These are phyloP conservation scores for Malus hybrid DNA, from an alignment of 331 rosid genomes.

Conservation along the genomic window DNA sequence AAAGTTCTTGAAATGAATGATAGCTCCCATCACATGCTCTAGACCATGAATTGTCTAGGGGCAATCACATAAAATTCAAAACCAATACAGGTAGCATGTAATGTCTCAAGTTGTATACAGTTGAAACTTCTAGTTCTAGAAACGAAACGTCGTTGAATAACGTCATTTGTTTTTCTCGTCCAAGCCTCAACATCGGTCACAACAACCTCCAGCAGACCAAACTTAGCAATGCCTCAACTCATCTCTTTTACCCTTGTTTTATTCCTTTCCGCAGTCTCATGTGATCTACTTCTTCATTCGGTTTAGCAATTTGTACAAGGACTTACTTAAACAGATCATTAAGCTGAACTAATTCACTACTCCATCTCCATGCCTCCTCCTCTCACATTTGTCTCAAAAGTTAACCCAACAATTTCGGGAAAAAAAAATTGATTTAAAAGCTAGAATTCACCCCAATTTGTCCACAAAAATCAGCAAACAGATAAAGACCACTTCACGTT, in stretches of 20 bases:
- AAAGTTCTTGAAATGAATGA: not conserved
- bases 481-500: not conserved
- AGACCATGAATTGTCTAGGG: not conserved
- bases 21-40: not conserved
- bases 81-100: not conserved
- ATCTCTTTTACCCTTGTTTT: not conserved
- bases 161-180: not conserved
- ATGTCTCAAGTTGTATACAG: not conserved
- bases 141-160: not conserved
- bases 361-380: not conserved
- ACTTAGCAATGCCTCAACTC: not conserved
- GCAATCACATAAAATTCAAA: not conserved
- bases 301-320: not conserved
- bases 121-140: not conserved
- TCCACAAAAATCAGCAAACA: not conserved
- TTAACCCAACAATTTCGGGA: no score
- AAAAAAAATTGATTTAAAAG: no score
- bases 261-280: not conserved
- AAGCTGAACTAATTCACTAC: not conserved
- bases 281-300: not conserved
- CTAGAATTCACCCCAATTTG: not conserved
- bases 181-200: not conserved
- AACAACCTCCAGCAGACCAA: not conserved
- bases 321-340: not conserved
- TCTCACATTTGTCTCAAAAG: not conserved